Percentiles rank a stretch among this genome's conserved stretches.
phyloP scores from a whole-genome alignment of 768 basidiomycete species.

The Boletus subcaerulescens region DNA sequence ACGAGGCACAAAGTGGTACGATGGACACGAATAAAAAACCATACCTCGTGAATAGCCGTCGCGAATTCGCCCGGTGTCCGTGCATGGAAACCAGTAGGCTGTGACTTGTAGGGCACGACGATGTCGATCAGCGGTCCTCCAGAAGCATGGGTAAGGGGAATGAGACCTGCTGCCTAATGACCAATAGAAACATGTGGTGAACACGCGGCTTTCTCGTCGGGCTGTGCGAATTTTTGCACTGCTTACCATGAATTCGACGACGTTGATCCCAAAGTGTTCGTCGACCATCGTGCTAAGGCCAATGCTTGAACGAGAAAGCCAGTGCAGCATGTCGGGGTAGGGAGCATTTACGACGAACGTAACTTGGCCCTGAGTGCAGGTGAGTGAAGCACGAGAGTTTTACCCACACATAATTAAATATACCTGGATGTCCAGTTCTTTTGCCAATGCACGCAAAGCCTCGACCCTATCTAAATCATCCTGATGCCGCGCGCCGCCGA shows the following conservation, averaged over 20 bases:
- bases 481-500: slow-evolving; percentile 83
- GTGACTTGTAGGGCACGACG: slow-evolving; percentile 71
- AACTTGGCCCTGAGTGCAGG: slow-evolving; percentile 52
- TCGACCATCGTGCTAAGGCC: slow-evolving; percentile 97
- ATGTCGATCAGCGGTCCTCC: slow-evolving; percentile 93
- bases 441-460: slow-evolving; percentile 53
- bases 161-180: slow-evolving; percentile 84
- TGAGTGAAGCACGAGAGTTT: neutral
- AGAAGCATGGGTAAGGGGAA: slow-evolving; percentile 89
- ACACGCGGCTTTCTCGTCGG: slow-evolving; percentile 6
- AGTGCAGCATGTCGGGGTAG: slow-evolving; percentile 64
- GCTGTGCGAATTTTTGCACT: slow-evolving; percentile 1
- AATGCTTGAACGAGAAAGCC: slow-evolving; percentile 73
- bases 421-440: slow-evolving; percentile 64
- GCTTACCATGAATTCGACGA: slow-evolving; percentile 95
- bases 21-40: neutral
- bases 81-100: slow-evolving; percentile 85
- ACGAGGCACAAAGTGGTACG: neutral
- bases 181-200: slow-evolving; percentile 8
- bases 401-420: slow-evolving; percentile 17
- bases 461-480: slow-evolving; percentile 71
- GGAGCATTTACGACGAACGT: slow-evolving; percentile 83
- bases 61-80: slow-evolving; percentile 63
- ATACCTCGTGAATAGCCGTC: slow-evolving; percentile 55
- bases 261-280: slow-evolving; percentile 97